Evolutionary conservation across 805 yeast genomes (phyloP), one percentile per base, ranked within the genome.

Genomic region (Spathaspora sp.): DNA sequence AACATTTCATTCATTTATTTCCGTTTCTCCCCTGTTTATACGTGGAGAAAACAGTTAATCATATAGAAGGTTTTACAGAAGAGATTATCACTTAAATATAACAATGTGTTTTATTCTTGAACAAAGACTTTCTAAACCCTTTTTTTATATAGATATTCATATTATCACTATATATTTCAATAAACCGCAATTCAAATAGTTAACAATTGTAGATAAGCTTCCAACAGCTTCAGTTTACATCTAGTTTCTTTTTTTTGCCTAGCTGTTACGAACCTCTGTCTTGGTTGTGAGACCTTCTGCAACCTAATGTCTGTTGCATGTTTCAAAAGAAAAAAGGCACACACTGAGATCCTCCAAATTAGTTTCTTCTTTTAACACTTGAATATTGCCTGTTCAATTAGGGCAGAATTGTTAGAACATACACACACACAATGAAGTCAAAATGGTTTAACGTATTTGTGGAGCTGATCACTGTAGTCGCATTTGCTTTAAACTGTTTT

Each of bases 401-500:
- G n/a, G n/a, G n/a, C 26, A 23, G 26, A 6, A 23, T 23, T 23
- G 3, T 23, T 23, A 23, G 6, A 3, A 23, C 26, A 23, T 6
- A 23, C 26, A 23, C 3, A 23, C 26, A 29, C 32, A 35, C 40
- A 11, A 35, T 35, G 40, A 7, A 14, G 14, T 10, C 40, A 12
- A 35, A 35, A 8, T 17, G 18, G 17, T 45, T 45, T 7, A n/a
- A 23, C 46, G 31, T 32, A 16, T 11, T 53, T 11, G 45, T 52
- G 8, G 48, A 49, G 20, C 11, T 53, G 9, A 42, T 48, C 1
- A 53, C 58, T 3, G 20, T 50, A 1, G 6, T 72, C 1, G 75
- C 91, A 0, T 44, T 79, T 0, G 42, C 73, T 1, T 67, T 85
- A 46, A 88, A 89, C 60, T 48, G 79, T 1, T 87, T 87, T 64